A percentile compares a stretch with the other conserved stretches of the same genome.
Conservation (phyloP, 1,284 basidiomycete species). For the Malassezia dermatis region DNA sequence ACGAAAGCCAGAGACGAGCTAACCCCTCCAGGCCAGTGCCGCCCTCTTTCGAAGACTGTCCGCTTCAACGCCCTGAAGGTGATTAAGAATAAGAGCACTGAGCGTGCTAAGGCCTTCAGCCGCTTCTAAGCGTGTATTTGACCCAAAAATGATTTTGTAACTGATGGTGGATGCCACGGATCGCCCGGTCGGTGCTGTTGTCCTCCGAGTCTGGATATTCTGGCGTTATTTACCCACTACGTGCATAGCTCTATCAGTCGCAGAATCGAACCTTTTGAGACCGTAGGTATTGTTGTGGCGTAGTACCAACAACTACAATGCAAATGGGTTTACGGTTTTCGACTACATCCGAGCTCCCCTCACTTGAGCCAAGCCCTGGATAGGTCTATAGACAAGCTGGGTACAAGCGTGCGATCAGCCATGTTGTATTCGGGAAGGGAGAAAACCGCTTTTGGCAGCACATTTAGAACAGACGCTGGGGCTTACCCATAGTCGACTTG, state of each 20-base stretch:
- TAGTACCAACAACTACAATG: not conserved
- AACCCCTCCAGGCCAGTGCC: constrained; percentile 66
- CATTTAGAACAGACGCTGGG: constrained; percentile 76
- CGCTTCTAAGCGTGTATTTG: constrained; percentile 63
- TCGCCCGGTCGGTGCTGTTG: not conserved
- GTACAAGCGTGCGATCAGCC: constrained; percentile 21
- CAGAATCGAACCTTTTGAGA: not conserved
- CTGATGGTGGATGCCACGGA: not conserved
- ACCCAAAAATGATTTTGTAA: constrained; percentile 13
- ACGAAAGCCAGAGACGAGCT: not conserved
- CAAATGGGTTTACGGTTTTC: not conserved
- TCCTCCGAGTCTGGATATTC: not conserved
- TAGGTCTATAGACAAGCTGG: constrained; percentile 15
- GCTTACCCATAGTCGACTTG: constrained; percentile 99
- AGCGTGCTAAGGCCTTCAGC: constrained; percentile 68
- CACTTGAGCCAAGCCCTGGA: constrained; percentile 8
- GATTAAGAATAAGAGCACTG: constrained; percentile 50
- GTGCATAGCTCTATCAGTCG: constrained; percentile 6
- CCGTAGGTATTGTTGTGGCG: not conserved
- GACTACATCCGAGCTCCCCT: constrained; percentile 18
- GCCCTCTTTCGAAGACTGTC: constrained; percentile 97
- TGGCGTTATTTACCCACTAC: constrained; percentile 6
- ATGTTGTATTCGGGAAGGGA: constrained; percentile 12
- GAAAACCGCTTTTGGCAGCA: not conserved
- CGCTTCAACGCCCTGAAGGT: constrained; percentile 95